Evolutionary conservation across 1,139 yeast genomes (phyloP).

Genomic region (Eremothecium cymbalariae): DNA sequence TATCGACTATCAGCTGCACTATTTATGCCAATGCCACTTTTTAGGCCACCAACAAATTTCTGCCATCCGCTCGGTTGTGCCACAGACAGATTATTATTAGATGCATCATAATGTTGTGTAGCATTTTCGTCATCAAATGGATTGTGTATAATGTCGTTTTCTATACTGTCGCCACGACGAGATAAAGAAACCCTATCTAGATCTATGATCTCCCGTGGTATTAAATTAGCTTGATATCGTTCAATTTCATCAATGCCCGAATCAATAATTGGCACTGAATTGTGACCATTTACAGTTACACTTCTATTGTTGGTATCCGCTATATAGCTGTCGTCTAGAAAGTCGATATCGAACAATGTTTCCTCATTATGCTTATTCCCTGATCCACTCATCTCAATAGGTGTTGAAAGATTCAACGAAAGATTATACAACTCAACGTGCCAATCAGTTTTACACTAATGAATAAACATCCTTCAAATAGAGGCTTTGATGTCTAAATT

Average conservation of each 20-base stretch:
- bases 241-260: slow-evolving; percentile 14
- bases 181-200: slow-evolving; percentile 18
- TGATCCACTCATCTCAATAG: slow-evolving; percentile 3
- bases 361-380: slow-evolving; percentile 12
- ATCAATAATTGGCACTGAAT: slow-evolving; percentile 10
- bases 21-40: slow-evolving; percentile 13
- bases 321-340: slow-evolving; percentile 15
- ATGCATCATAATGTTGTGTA: slow-evolving; percentile 4
- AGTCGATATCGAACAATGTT: slow-evolving; percentile 29
- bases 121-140: slow-evolving; percentile 31
- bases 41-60: slow-evolving; percentile 18
- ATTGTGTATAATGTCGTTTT: slow-evolving; percentile 25
- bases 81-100: slow-evolving; percentile 1
- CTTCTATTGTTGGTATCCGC: slow-evolving; percentile 1
- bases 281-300: slow-evolving; percentile 6
- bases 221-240: slow-evolving; percentile 19
- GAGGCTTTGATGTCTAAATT: too few species aligned
- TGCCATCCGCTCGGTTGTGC: slow-evolving; percentile 16
- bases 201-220: slow-evolving; percentile 31
- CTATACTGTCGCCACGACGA: slow-evolving; percentile 18
- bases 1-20: slow-evolving; percentile 17
- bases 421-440: too few species aligned
- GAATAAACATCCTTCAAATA: too few species aligned
- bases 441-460: too few species aligned
- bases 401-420: too few species aligned